Percentiles rank a stretch among this genome's conserved stretches.
phyloP scores from a whole-genome alignment of 495 filamentous ascomycete species.

The Acidiella bohemica region DNA sequence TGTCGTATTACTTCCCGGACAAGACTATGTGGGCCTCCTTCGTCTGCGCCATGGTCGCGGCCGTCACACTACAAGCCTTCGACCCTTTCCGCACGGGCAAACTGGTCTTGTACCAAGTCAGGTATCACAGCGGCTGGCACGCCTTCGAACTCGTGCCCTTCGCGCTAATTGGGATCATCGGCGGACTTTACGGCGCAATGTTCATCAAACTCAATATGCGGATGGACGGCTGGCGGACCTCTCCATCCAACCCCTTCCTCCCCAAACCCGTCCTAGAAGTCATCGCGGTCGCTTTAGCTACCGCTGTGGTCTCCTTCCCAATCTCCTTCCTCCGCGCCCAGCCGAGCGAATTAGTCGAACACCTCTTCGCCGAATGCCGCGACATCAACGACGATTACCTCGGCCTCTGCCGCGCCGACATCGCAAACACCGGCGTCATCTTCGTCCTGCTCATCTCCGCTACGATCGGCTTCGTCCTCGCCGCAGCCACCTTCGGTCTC shows the following conservation, averaged over 20 bases:
- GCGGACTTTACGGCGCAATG: slow-evolving; percentile 82
- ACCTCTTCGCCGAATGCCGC: slow-evolving; percentile 81
- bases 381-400: slow-evolving; percentile 66
- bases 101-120: slow-evolving; percentile 92
- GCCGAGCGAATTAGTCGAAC: slow-evolving; percentile 80
- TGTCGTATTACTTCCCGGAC: slow-evolving; percentile 97
- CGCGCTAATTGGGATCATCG: slow-evolving; percentile 71
- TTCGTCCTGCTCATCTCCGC: slow-evolving; percentile 67
- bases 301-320: slow-evolving; percentile 83
- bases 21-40: slow-evolving; percentile 99
- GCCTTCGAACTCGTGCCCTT: slow-evolving; percentile 89
- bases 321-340: slow-evolving; percentile 86
- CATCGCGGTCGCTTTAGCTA: slow-evolving; percentile 55
- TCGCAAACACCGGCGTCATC: slow-evolving; percentile 57
- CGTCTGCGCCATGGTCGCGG: slow-evolving; percentile 95
- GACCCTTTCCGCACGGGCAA: slow-evolving; percentile 95
- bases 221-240: slow-evolving; percentile 62
- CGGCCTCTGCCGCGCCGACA: slow-evolving; percentile 71
- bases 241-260: slow-evolving; percentile 35
- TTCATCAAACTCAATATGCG: slow-evolving; percentile 92
- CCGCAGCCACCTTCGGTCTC: slow-evolving; percentile 86
- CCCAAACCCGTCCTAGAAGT: slow-evolving; percentile 66
- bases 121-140: slow-evolving; percentile 85
- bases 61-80: slow-evolving; percentile 79
- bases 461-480: slow-evolving; percentile 68